A percentile compares a stretch with the other conserved stretches of the same genome.
phyloP scores from a whole-genome alignment of 1,284 basidiomycete species.

The Microbotryum silenes-acaulis region DNA sequence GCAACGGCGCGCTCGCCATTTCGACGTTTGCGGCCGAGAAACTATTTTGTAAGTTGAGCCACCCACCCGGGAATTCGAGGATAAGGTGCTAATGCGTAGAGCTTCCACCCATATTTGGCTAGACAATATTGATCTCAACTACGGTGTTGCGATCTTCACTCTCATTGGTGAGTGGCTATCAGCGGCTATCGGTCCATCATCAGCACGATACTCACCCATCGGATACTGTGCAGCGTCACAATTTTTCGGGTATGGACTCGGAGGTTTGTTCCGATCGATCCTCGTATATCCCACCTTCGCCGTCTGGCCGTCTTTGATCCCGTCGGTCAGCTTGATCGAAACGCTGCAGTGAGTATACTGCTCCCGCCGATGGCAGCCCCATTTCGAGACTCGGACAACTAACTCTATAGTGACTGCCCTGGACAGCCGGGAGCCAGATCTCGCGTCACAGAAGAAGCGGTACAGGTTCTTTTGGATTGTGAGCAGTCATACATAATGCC shows the following conservation, averaged over 20 bases:
- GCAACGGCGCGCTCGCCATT: conserved; percentile 55
- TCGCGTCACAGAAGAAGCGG: conserved; percentile 28
- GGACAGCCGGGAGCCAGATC: not conserved
- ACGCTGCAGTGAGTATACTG: not conserved
- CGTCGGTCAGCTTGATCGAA: not conserved
- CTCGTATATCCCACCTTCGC: conserved; percentile 62
- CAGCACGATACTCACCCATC: not conserved
- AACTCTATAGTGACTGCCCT: not conserved
- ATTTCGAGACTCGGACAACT: not conserved
- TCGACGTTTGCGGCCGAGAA: conserved; percentile 57
- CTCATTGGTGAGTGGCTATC: not conserved
- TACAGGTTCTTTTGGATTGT: conserved; percentile 53
- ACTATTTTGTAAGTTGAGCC: conserved; percentile 39
- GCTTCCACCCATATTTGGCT: not conserved
- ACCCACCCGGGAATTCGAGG: not conserved
- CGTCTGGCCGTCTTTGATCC: conserved; percentile 56
- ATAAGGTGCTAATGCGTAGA: not conserved
- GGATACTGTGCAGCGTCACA: conserved; percentile 44
- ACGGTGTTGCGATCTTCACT: conserved; percentile 37
- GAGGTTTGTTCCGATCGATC: conserved; percentile 53
- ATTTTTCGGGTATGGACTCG: conserved; percentile 55
- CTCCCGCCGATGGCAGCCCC: not conserved
- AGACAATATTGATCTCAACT: conserved; percentile 52
- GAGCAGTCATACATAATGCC: not conserved
- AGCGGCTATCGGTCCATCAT: not conserved